These are phyloP conservation scores for Thyridium curvatum DNA, from an alignment of 2,329 filamentous ascomycete genomes.

Conservation along the genomic window DNA sequence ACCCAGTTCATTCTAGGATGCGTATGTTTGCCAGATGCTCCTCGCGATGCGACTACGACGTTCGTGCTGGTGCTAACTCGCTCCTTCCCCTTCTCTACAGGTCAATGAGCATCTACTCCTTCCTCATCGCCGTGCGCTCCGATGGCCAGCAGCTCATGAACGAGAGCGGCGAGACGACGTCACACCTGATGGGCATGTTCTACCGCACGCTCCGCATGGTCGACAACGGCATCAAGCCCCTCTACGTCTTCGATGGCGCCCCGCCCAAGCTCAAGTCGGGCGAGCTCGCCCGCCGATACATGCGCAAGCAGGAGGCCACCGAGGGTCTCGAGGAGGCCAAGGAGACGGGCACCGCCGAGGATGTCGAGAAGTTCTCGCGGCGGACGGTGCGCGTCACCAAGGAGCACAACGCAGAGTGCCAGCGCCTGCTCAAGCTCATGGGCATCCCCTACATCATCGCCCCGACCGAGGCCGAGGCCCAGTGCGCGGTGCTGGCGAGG, in stretches of 20 bases:
- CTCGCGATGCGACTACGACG: not conserved
- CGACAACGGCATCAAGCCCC: slow-evolving; percentile 96
- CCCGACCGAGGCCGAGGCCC: slow-evolving; percentile 93
- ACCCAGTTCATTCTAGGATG: slow-evolving; percentile 37
- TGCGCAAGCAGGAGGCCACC: slow-evolving; percentile 86
- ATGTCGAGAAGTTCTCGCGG: slow-evolving; percentile 96
- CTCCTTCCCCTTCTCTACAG: slow-evolving; percentile 32
- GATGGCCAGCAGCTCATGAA: slow-evolving; percentile 95
- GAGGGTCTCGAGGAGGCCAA: slow-evolving; percentile 92
- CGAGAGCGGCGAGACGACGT: slow-evolving; percentile 93
- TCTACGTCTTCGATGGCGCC: slow-evolving; percentile 96
- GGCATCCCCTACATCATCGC: slow-evolving; percentile 92
- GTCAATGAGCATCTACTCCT: slow-evolving; percentile 99
- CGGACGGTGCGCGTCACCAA: slow-evolving; percentile 90
- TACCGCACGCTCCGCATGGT: slow-evolving; percentile 97
- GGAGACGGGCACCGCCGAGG: slow-evolving; percentile 91
- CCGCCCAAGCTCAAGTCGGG: slow-evolving; percentile 97
- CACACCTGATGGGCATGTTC: slow-evolving; percentile 98
- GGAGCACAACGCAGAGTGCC: slow-evolving; percentile 95
- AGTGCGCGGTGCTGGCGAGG: slow-evolving; percentile 83
- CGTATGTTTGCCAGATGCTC: slow-evolving; percentile 30
- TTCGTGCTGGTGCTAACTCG: slow-evolving; percentile 5
- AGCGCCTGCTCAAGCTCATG: slow-evolving; percentile 87
- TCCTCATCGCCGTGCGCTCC: slow-evolving; percentile 94
- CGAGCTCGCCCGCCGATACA: slow-evolving; percentile 91